A percentile compares a stretch with the other conserved stretches of the same genome.
Conservation (phyloP, 2,329 filamentous ascomycete species). For the Bretziella fagacearum region DNA sequence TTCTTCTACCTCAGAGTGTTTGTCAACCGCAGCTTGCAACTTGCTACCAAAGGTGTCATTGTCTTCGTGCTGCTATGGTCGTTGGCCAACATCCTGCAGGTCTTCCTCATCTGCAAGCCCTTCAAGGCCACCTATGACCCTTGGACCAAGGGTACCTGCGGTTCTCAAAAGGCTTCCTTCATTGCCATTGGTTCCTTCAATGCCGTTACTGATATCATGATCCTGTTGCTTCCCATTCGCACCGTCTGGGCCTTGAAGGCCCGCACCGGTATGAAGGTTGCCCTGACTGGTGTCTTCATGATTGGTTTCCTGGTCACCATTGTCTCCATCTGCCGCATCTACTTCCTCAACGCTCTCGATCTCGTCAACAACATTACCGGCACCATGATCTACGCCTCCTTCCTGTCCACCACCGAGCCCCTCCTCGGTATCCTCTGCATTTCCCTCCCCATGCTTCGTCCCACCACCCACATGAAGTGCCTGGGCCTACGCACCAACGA, state of each 20-base stretch:
- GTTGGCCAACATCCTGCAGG: constrained; percentile 17
- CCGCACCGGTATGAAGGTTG: constrained; percentile 19
- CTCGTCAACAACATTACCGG: constrained; percentile 17
- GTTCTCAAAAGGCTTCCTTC: constrained; percentile 23
- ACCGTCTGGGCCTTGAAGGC: constrained; percentile 24
- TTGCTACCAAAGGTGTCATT: constrained; percentile 20
- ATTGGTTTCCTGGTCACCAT: constrained; percentile 19
- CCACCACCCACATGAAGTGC: constrained; percentile 13
- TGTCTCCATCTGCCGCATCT: constrained; percentile 18
- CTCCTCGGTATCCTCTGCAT: constrained; percentile 18
- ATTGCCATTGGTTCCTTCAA: constrained; percentile 26
- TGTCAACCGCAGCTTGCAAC: constrained; percentile 20
- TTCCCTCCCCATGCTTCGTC: constrained; percentile 17
- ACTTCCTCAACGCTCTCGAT: constrained; percentile 17
- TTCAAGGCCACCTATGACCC: constrained; percentile 18
- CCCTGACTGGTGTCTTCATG: constrained; percentile 19
- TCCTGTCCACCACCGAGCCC: constrained; percentile 17
- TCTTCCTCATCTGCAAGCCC: constrained; percentile 19
- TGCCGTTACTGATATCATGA: constrained; percentile 24
- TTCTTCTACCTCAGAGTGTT: constrained; percentile 29
- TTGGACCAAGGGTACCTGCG: constrained; percentile 21
- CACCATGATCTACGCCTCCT: constrained; percentile 17
- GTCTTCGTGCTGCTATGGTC: constrained; percentile 20
- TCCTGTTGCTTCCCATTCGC: constrained; percentile 24
- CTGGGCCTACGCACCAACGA: constrained; percentile 5